These are phyloP conservation scores for Simplicillium aogashimaense DNA, from an alignment of 2,329 filamentous ascomycete genomes.

Conservation along the genomic window DNA sequence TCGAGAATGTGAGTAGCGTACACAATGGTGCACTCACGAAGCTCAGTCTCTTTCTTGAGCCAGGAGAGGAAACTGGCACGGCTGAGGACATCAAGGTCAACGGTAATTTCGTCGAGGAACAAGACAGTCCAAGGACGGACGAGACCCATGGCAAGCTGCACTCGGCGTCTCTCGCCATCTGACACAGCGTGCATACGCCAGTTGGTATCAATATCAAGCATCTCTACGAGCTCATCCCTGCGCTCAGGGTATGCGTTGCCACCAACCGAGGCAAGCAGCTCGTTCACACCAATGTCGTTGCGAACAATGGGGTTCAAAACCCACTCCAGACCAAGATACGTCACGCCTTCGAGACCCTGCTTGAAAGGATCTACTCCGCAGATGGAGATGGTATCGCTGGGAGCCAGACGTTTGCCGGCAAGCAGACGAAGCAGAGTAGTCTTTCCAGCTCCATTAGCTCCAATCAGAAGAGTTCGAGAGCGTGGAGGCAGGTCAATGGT, in stretches of 20 bases:
- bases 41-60: slow-evolving; percentile 78
- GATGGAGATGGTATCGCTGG: slow-evolving; percentile 62
- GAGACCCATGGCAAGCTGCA: slow-evolving; percentile 94
- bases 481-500: slow-evolving; percentile 67
- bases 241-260: slow-evolving; percentile 74
- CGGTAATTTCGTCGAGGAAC: slow-evolving; percentile 91
- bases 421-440: slow-evolving; percentile 92
- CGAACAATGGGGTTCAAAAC: slow-evolving; percentile 94
- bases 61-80: slow-evolving; percentile 79
- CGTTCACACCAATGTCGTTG: slow-evolving; percentile 84
- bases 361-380: slow-evolving; percentile 87
- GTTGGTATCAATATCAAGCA: slow-evolving; percentile 81
- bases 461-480: slow-evolving; percentile 83
- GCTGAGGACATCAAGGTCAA: slow-evolving; percentile 83
- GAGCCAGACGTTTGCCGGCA: slow-evolving; percentile 88
- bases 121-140: slow-evolving; percentile 85
- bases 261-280: slow-evolving; percentile 76
- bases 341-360: slow-evolving; percentile 81
- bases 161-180: slow-evolving; percentile 82
- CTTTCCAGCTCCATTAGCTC: slow-evolving; percentile 95
- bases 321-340: slow-evolving; percentile 96
- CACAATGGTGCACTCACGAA: slow-evolving; percentile 76
- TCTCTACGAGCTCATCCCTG: slow-evolving; percentile 74
- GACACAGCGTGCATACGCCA: slow-evolving; percentile 97
- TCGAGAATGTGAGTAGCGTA: slow-evolving; percentile 98